These are phyloP conservation scores for Pistacia vera DNA, from an alignment of 345 rosid genomes.

Conservation along the genomic window DNA sequence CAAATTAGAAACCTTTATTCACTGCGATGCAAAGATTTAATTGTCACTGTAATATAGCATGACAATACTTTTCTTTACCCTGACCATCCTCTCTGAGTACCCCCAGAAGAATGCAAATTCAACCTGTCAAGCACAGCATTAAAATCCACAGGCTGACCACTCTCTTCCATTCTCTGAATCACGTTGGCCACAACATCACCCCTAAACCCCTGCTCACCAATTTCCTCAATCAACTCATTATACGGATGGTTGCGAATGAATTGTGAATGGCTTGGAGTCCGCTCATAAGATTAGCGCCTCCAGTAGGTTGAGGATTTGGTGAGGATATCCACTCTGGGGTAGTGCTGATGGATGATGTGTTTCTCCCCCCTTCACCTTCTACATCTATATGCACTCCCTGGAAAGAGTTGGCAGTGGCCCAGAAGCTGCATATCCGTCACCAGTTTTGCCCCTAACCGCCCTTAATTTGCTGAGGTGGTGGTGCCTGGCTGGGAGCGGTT, in stretches of 20 bases:
- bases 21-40: constrained; percentile 6
- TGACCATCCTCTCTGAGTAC: constrained; percentile 79
- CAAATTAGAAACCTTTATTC: constrained; percentile 1
- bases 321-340: constrained; percentile 75
- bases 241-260: constrained; percentile 67
- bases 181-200: constrained; percentile 70
- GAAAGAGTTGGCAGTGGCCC: constrained; percentile 52
- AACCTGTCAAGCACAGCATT: constrained; percentile 83
- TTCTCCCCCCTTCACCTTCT: constrained; percentile 68
- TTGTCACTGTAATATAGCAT: neutral
- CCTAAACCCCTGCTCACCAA: constrained; percentile 88
- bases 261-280: constrained; percentile 50
- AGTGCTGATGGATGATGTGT: constrained; percentile 65
- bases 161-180: constrained; percentile 96
- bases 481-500: constrained; percentile 61
- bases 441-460: constrained; percentile 49
- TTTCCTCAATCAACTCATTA: constrained; percentile 79
- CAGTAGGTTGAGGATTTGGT: constrained; percentile 27
- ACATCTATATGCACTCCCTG: constrained; percentile 67
- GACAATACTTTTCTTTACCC: constrained; percentile 5
- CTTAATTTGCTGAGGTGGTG: constrained; percentile 64
- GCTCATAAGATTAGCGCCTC: constrained; percentile 46
- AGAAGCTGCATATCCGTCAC: constrained; percentile 65
- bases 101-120: constrained; percentile 65
- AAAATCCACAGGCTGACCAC: constrained; percentile 85